Base-by-base conservation (phyloP, 2,329 filamentous ascomycete genomes). In the Venturiaceae sp. region DNA sequence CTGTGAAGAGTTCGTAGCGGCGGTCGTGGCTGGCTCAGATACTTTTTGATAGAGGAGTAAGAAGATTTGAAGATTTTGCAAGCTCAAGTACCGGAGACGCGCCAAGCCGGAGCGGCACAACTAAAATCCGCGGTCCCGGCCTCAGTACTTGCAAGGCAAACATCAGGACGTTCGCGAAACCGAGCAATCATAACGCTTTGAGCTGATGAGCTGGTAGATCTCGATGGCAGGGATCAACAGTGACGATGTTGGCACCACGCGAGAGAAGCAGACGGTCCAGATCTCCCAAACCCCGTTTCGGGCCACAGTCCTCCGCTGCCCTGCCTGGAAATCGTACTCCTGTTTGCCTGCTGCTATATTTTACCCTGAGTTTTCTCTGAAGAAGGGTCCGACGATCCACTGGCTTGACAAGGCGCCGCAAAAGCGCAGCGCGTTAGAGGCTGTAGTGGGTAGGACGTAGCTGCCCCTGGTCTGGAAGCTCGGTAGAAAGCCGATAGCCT, bases 11-110 rank as follows among this genome's bases (percentile, higher is more conserved):
- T 70, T 72, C 74, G 72, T 74, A 75, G 78, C 82, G 80, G 78
- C 75, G 80, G 83, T 86, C 84, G 84, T 87, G 84, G 84, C 84
- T 80, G 79, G 81, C 75, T 81, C 80, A 75, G 80, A 80, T 78
- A 68, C 68, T 68, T 82, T 83, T 84, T 85, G 70, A 73, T 72
- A 75, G 72, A 75, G 77, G 71, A 55, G 11, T 19, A 30, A 55
- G 33, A 19, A 30, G 34, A 11, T 30, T 33, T 6, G 13, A 8
- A 30, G 7, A 9, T 1, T 56, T 16, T 50, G 14, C 21, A 11
- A 19, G 21, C 44, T 9, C 44, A 11, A 50, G 36, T n/a, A 11
- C n/a, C 11, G 36, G 11, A n/a, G 11, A 11, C 36, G 36, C 36
- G 36, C 36, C 36, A 11, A 39, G 11, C 36, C 11, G 36, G n/a